These are phyloP conservation scores for Logfia minima DNA, from an alignment of 129 eudicot genomes.

Conservation along the genomic window DNA sequence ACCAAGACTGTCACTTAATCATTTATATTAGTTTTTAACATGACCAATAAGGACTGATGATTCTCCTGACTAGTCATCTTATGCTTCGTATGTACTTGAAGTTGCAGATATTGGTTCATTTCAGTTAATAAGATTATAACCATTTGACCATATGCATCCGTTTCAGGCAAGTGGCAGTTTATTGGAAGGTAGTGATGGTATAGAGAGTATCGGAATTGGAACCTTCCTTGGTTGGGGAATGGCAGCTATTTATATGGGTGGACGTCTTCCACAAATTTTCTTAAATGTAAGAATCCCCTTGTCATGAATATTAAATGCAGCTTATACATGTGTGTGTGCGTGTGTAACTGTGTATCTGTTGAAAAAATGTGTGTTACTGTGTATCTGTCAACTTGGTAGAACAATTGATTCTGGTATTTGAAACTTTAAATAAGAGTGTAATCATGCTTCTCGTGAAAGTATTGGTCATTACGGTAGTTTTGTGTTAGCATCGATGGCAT, in stretches of 20 bases:
- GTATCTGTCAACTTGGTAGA: not conserved
- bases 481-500: not conserved
- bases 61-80: not conserved
- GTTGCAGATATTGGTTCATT: not conserved
- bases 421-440: not conserved
- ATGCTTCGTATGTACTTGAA: not conserved
- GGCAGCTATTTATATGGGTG: conserved; percentile 85
- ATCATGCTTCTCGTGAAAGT: not conserved
- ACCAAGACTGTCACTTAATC: not conserved
- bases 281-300: conserved; percentile 53
- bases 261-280: conserved; percentile 76
- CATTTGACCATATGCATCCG: conserved; percentile 10
- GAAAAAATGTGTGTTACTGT: not conserved
- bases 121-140: not conserved
- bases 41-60: not conserved
- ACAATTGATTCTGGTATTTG: not conserved
- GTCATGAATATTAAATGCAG: not conserved
- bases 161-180: conserved; percentile 47
- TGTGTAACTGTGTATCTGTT: not conserved
- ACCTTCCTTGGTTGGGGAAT: conserved; percentile 83
- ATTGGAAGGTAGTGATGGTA: conserved; percentile 29
- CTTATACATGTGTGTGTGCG: not conserved
- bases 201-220: conserved; percentile 45
- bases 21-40: not conserved
- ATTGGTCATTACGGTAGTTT: not conserved